Evolutionary conservation across 192 early-diverging fungal species (phyloP), one percentile per base, ranked within the genome.

Genomic region (Chytriomyces confervae): DNA sequence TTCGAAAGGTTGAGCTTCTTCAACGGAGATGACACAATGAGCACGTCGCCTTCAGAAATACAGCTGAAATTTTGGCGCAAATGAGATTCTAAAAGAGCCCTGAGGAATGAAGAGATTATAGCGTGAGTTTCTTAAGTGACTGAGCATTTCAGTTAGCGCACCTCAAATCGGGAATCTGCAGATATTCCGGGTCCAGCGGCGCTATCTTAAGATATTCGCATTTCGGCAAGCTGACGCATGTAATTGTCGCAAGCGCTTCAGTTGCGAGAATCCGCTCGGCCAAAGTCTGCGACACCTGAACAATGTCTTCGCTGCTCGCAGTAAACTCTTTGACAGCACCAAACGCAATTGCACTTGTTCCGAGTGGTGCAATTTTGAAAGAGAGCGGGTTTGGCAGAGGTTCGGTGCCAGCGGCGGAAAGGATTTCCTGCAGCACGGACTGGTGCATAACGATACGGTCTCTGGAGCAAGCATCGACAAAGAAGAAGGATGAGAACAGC

Each of bases 271-370:
- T 20, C 13, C 24, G 13, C 10, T 18, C 45, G 10, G 77, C 77
- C 20, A 78, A 18, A 29, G 47, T 16, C 10, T 48, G 57, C 8
- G 50, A 47, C 11, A 78, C 68, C 23, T 69, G 51, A 18, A 69
- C 57, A 61, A 62, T 48, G 7, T 16, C 7, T 7, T 71, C 43
- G 7, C 13, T 10, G 20, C 13, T 20, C 9, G 66, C 47, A 11
- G 77, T 78, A 51, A 78, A 78, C 51, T 78, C 77, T 11, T 68
- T 13, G 7, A 78, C 77, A 45, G 77, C 57, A 10, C 67, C 77
- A 23, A 46, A 71, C 11, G 46, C 72, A 23, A 9, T 62, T 36
- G n/a, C 29, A 45, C n/a, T 29, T 9, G 57, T 45, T 13, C 7
- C 10, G 7, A 47, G 16, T 16, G 66, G 11, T 11, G 53, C 45